Base-by-base conservation (phyloP, 2,329 filamentous ascomycete species). In the Colletotrichum lupini region DNA sequence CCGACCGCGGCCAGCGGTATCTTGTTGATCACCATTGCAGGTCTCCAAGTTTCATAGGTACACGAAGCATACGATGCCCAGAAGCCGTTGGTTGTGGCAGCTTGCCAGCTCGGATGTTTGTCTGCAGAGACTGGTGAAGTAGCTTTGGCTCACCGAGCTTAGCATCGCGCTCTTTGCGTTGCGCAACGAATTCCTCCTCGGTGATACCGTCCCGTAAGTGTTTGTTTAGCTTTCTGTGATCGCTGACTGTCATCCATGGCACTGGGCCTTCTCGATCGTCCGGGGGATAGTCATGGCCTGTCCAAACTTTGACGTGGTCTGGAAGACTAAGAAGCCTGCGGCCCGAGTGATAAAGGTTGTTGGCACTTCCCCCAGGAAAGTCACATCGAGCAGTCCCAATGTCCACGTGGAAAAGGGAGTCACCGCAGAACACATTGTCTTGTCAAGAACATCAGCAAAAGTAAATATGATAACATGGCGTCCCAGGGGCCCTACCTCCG, bases 241-340 rank as follows among this genome's bases (percentile, higher is more conserved):
- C 83, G 1, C 75, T 75, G 0, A 89, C 87, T 0, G 80, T 89
- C 75, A 85, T 79, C 49, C 77, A 87, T 0, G 87, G 77, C 1
- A 83, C 74, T 0, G 86, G 83, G 0, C 74, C 78, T 0, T 70
- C 69, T 4, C 85, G 81, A 0, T 63, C 76, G 0, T 76, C 77
- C 0, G 85, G 82, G 0, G 88, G 87, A 68, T 90, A 90, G 75
- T 90, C 88, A 69, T 90, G 88, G 0, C 88, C 88, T 0, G 84
- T 86, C 84, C 87, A 90, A 57, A 90, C 83, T 61, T 84, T 86
- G 57, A 84, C 81, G 42, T 88, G 76, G 1, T 78, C 80, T 0
- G 85, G 83, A 1, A 90, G 65, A 24, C 75, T 68, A 0, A 90
- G 80, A 0, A 90, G 79, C 55, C 79, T 83, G 72, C 75, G 82